Evolutionary conservation across 495 filamentous ascomycete species (phyloP).

Genomic region (Penicillium argentinense): DNA sequence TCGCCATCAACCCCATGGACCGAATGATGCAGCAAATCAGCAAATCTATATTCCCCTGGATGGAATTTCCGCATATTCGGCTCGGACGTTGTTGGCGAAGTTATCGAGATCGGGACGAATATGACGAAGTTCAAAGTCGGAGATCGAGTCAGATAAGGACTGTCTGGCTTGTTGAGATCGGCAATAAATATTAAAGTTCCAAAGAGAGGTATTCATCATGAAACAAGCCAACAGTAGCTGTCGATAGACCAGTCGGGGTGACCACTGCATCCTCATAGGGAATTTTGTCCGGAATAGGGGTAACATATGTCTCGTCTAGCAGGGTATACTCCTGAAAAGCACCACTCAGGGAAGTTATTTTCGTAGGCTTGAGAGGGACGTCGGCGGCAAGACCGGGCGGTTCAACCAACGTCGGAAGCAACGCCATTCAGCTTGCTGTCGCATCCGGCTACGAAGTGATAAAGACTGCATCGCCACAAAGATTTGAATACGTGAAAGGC

Average conservation of each 20-base stretch:
- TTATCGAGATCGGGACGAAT: conserved; percentile 48
- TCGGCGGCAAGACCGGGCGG: conserved; percentile 43
- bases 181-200: conserved; percentile 42
- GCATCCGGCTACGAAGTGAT: conserved; percentile 60
- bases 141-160: conserved; percentile 16
- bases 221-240: too few relatives aligned
- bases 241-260: too few relatives aligned
- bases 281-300: too few relatives aligned
- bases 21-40: conserved; percentile 40
- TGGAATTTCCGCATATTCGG: conserved; percentile 54
- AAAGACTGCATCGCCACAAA: conserved; percentile 52
- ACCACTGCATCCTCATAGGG: too few relatives aligned
- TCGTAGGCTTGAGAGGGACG: too few relatives aligned
- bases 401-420: conserved; percentile 56
- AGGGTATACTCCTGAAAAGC: conserved; percentile 24
- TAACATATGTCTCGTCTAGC: conserved; percentile 35
- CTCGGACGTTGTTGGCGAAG: conserved; percentile 53
- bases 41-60: conserved; percentile 13
- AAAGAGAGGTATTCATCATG: too few relatives aligned
- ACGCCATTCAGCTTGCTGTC: conserved; percentile 60
- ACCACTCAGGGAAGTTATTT: too few relatives aligned
- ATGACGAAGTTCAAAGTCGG: conserved; percentile 17
- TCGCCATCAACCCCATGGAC: conserved; percentile 52
- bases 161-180: conserved; percentile 9
- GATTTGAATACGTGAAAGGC: conserved; percentile 50